phyloP scores from a whole-genome alignment of 2,329 filamentous ascomycete genomes.

The Penicillium olsonii region DNA sequence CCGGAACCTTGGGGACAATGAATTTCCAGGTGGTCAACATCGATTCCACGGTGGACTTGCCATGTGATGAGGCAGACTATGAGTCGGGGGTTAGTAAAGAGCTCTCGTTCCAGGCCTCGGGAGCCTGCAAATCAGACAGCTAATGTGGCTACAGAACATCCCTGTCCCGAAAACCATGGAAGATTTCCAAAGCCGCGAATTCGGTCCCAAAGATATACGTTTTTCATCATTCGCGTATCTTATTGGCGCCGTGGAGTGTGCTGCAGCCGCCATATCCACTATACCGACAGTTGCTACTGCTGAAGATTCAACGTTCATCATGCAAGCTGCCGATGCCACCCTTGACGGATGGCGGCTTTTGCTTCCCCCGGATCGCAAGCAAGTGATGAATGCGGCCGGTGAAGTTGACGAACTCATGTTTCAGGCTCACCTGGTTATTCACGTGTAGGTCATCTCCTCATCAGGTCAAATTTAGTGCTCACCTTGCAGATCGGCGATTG shows the following conservation, averaged over 20 bases:
- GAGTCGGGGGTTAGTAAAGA: conserved; percentile 28
- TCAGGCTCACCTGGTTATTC: conserved; percentile 75
- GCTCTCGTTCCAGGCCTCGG: neutral
- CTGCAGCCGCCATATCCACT: conserved; percentile 28
- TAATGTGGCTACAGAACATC: conserved; percentile 9
- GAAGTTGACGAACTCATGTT: conserved; percentile 66
- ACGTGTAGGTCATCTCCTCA: conserved; percentile 34
- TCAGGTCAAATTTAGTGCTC: neutral
- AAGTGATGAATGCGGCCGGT: conserved; percentile 33
- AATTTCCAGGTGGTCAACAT: conserved; percentile 25
- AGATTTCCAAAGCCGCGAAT: conserved; percentile 37
- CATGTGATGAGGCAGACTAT: conserved; percentile 38
- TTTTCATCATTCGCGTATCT: conserved; percentile 41
- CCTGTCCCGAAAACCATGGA: conserved; percentile 28
- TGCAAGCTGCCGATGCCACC: conserved; percentile 39
- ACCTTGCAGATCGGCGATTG: conserved; percentile 35
- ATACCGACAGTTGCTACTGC: conserved; percentile 18
- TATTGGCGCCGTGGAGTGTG: conserved; percentile 30
- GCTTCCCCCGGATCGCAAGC: conserved; percentile 35
- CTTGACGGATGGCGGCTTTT: conserved; percentile 44
- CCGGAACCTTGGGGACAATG: conserved; percentile 54
- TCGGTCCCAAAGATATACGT: conserved; percentile 17
- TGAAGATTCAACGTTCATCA: conserved; percentile 29
- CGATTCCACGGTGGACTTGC: conserved; percentile 29
- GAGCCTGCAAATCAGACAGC: neutral